Conservation (phyloP, 495 filamentous ascomycete species). For the Tuber melanosporum region DNA sequence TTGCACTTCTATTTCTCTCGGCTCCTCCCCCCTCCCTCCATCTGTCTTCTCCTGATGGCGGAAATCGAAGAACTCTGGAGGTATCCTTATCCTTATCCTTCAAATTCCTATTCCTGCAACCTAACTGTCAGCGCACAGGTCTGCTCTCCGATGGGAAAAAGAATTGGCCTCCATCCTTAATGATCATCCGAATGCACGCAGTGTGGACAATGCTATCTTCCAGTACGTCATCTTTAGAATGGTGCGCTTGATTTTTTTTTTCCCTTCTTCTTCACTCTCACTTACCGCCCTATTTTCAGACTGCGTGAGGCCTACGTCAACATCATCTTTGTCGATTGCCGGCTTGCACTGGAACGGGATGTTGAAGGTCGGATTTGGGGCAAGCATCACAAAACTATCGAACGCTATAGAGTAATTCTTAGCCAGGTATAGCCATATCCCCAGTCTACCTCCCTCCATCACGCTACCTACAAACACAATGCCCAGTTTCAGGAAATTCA, state of each 20-base stretch:
- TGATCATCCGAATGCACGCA: conserved; percentile 29
- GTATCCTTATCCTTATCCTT: neutral
- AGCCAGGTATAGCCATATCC: conserved; percentile 41
- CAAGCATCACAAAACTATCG: conserved; percentile 68
- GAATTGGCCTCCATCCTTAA: conserved; percentile 34
- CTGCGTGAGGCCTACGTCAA: conserved; percentile 53
- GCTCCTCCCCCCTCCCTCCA: neutral
- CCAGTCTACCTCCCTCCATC: neutral
- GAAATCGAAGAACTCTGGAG: neutral
- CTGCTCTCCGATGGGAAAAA: conserved; percentile 35
- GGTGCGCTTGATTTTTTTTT: conserved; percentile 10
- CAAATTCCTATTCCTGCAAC: neutral
- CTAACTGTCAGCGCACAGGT: conserved; percentile 17
- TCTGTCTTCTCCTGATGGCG: neutral
- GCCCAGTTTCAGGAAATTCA: conserved; percentile 51
- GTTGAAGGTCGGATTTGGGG: conserved; percentile 72
- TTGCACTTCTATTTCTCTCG: neutral
- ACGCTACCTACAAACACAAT: conserved; percentile 9
- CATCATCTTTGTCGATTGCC: conserved; percentile 66
- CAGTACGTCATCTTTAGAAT: conserved; percentile 31
- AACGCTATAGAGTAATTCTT: conserved; percentile 61
- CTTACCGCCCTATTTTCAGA: conserved; percentile 7
- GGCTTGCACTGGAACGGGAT: conserved; percentile 55
- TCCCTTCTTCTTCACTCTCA: conserved; percentile 5
- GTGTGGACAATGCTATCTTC: conserved; percentile 35